Percentiles rank a stretch among this genome's conserved stretches.
Evolutionary conservation across 2,329 filamentous ascomycete species (phyloP).

Genomic region (Pseudocercospora pini-densiflorae): DNA sequence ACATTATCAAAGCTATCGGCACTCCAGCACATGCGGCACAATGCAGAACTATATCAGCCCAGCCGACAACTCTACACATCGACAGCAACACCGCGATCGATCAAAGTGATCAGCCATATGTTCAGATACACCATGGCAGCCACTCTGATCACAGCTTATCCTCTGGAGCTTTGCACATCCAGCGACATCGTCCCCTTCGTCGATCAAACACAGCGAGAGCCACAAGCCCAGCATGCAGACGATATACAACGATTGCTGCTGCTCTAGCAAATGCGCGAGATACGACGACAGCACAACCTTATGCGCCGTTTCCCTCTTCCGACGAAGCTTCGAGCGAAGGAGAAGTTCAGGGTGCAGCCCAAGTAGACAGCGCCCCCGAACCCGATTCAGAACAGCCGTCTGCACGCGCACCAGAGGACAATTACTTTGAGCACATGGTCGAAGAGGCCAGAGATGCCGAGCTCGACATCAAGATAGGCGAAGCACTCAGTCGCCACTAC

Average conservation of each 20-base stretch:
- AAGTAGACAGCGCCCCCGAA: not conserved
- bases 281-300: not conserved
- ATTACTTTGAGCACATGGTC: not conserved
- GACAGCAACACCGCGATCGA: not conserved
- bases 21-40: not conserved
- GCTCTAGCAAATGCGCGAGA: not conserved
- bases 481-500: not conserved
- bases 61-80: not conserved
- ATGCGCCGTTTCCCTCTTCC: not conserved
- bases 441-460: not conserved
- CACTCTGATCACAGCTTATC: not conserved
- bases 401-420: not conserved
- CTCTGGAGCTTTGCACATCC: not conserved
- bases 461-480: not conserved
- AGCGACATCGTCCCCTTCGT: not conserved
- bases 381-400: not conserved
- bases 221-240: not conserved
- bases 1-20: slow-evolving; percentile 30
- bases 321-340: not conserved
- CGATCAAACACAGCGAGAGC: not conserved
- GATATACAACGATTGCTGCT: slow-evolving; percentile 1
- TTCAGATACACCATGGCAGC: not conserved
- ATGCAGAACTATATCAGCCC: not conserved
- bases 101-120: not conserved
- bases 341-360: not conserved